Base-by-base conservation (phyloP, 108 stramenopile species). In the Discostella pseudostelligera region DNA sequence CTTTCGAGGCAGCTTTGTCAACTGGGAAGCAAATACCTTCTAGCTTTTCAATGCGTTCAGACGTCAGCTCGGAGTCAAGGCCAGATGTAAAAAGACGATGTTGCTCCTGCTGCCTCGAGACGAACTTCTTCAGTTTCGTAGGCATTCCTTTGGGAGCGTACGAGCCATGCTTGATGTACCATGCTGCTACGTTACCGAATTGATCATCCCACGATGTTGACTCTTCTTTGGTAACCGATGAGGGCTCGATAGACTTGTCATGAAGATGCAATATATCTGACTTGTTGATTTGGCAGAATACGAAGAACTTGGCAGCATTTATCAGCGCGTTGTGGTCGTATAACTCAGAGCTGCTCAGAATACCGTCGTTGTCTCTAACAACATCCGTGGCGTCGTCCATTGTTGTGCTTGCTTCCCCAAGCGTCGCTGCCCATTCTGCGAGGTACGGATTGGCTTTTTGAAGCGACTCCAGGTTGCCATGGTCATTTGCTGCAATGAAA, bases 151-250 rank as follows among this genome's bases (percentile, higher is more conserved):
- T 69, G 39, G 39, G 20, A 4, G 69, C 47, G 49, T 61, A 69
- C 3, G 69, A 53, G n/a, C 69, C 69, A 22, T 69, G 51, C 22
- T 69, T 60, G 28, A 69, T 69, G 25, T 69, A 69, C 69, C 69
- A 69, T 21, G 69, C 59, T 8, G 69, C 69, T 2, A 69, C 21
- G 32, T 49, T 28, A 2, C 69, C 69, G 51, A 59, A 69, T 26
- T 61, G 69, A 26, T 59, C 42, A 17, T 69, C 69, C 69, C 69
- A 69, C 5, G 59, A 53, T 8, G 49, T 46, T 1, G 53, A 36
- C 19, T 69, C 59, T 4, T 69, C 69, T 49, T 60, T 69, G 51
- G 24, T 28, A 2, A 17, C 19, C 54, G 57, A 60, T 17, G 59
- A 40, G 29, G 48, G 43, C 17, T 40, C n/a, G 10, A 49, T 1